phyloP scores from a whole-genome alignment of 2,329 filamentous ascomycete species.

The Aureobasidium subglaciale region DNA sequence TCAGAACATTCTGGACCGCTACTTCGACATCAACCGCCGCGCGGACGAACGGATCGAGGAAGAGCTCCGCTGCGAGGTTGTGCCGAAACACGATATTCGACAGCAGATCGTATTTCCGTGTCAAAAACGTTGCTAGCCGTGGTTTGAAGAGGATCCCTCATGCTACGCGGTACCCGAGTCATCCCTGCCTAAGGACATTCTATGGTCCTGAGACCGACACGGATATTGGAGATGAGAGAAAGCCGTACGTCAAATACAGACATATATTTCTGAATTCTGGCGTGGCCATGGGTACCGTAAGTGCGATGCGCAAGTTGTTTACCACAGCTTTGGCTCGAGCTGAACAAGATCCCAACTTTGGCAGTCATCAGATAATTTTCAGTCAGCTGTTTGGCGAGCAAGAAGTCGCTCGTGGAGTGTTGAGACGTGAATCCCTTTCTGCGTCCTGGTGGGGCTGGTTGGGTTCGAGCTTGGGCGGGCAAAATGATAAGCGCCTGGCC shows the following conservation, averaged over 20 bases:
- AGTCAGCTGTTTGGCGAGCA: constrained; percentile 27
- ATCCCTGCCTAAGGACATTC: constrained; percentile 40
- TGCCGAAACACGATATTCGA: constrained; percentile 33
- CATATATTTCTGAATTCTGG: constrained; percentile 35
- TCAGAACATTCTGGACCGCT: constrained; percentile 56
- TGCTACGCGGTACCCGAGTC: constrained; percentile 49
- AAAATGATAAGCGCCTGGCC: constrained; percentile 12
- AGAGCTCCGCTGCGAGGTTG: constrained; percentile 18
- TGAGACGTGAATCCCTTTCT: constrained; percentile 28
- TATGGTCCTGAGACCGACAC: constrained; percentile 42
- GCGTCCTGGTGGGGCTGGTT: constrained; percentile 20
- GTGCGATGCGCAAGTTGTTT: constrained; percentile 24
- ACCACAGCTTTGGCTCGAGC: constrained; percentile 28
- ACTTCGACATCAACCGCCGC: constrained; percentile 37
- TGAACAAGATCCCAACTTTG: constrained; percentile 21
- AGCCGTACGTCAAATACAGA: constrained; percentile 28
- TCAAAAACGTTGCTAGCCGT: constrained; percentile 46
- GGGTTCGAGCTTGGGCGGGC: too few relatives aligned
- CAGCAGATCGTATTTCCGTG: constrained; percentile 52
- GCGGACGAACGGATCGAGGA: constrained; percentile 41
- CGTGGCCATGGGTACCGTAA: constrained; percentile 21
- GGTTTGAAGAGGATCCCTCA: constrained; percentile 37
- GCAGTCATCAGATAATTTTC: constrained; percentile 33
- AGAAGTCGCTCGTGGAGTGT: constrained; percentile 24
- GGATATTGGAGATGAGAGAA: constrained; percentile 36